Evolutionary conservation across 1,139 yeast genomes (phyloP).

Genomic region (Candida anutae): DNA sequence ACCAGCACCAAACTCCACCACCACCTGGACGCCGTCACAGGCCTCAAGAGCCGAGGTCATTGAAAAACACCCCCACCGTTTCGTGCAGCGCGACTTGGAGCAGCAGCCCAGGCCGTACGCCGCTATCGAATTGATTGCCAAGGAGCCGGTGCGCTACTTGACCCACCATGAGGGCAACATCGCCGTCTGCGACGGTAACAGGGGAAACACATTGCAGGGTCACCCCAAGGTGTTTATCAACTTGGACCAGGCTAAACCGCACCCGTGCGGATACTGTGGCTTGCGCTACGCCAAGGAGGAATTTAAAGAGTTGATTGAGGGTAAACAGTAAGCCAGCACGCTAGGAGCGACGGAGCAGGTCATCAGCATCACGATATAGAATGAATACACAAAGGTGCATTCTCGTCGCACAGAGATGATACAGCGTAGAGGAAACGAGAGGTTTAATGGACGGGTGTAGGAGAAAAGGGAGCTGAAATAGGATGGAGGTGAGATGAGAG

Average conservation of each 20-base stretch:
- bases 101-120: conserved; percentile 76
- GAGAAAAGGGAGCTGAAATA: too few species aligned
- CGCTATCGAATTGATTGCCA: conserved; percentile 74
- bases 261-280: conserved; percentile 77
- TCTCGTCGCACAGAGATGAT: too few species aligned
- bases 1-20: conserved; percentile 72
- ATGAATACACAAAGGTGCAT: too few species aligned
- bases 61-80: conserved; percentile 50
- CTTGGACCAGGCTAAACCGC: conserved; percentile 66
- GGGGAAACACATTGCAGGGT: conserved; percentile 62
- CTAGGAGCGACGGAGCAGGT: too few species aligned
- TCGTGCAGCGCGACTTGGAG: conserved; percentile 61
- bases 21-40: conserved; percentile 69
- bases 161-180: conserved; percentile 41
- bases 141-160: conserved; percentile 64
- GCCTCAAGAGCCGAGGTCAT: conserved; percentile 52
- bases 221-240: conserved; percentile 82
- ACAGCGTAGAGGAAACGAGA: too few species aligned
- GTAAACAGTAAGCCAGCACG: too few species aligned
- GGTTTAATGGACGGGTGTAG: too few species aligned
- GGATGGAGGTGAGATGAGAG: too few species aligned
- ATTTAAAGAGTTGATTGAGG: conserved; percentile 32
- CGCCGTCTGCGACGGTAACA: conserved; percentile 84
- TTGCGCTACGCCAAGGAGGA: conserved; percentile 54
- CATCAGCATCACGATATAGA: too few species aligned